Conservation (phyloP, 306 rosid genomes). For the Rosa multiflora region DNA sequence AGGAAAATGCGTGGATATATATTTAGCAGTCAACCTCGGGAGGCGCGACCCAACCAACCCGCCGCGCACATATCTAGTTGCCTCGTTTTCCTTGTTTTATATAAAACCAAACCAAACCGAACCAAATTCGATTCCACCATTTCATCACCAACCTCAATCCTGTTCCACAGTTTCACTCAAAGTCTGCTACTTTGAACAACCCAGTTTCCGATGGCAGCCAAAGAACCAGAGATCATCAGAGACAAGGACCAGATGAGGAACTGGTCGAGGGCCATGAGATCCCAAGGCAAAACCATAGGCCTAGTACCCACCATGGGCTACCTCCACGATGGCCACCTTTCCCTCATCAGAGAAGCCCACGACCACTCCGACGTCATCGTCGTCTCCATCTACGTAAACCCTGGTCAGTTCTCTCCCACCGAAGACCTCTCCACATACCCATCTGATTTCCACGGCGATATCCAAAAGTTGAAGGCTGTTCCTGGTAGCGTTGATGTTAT, state of each 20-base stretch:
- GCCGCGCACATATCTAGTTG: background rate
- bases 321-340: constrained; percentile 80
- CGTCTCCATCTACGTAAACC: constrained; percentile 86
- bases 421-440: constrained; percentile 92
- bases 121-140: background rate
- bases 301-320: constrained; percentile 92
- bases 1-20: no score
- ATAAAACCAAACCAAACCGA: background rate
- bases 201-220: constrained; percentile 39
- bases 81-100: background rate
- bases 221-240: constrained; percentile 46
- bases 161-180: background rate
- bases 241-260: constrained; percentile 61
- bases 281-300: constrained; percentile 58
- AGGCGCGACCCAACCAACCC: background rate
- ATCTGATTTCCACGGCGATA: constrained; percentile 72
- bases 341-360: constrained; percentile 62
- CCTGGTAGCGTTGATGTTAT: constrained; percentile 75
- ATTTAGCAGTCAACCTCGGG: background rate
- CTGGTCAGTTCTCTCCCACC: constrained; percentile 78
- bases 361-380: constrained; percentile 44
- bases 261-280: constrained; percentile 81
- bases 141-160: background rate
- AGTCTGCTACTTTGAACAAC: background rate
- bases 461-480: constrained; percentile 51